These are phyloP conservation scores for Colletotrichum orbiculare DNA, from an alignment of 2,329 filamentous ascomycete species.

Conservation along the genomic window DNA sequence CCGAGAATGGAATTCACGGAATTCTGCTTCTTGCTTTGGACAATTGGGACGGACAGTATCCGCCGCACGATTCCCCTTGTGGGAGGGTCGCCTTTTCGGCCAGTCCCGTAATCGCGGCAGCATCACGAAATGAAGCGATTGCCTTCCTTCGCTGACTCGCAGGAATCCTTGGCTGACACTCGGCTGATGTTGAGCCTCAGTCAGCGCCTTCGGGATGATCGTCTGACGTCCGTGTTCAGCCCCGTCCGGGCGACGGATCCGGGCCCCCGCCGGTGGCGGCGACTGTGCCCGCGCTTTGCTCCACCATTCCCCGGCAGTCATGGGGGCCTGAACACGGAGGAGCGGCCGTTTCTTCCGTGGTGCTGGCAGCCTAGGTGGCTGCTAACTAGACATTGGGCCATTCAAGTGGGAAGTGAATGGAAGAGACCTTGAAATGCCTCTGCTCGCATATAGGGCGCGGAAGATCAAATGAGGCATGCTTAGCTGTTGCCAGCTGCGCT, in stretches of 20 bases:
- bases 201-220: not conserved
- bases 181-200: not conserved
- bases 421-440: too few species aligned
- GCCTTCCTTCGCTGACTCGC: not conserved
- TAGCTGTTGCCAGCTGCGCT: too few species aligned
- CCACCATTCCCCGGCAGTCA: not conserved
- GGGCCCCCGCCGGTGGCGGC: not conserved
- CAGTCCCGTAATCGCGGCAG: not conserved
- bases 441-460: too few species aligned
- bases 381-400: too few species aligned
- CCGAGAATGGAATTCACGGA: conserved; percentile 1
- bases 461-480: too few species aligned
- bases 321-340: not conserved
- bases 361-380: too few species aligned
- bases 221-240: not conserved
- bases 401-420: too few species aligned
- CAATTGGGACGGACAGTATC: too few species aligned
- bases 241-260: not conserved
- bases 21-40: not conserved
- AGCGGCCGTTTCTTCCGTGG: too few species aligned
- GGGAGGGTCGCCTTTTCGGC: not conserved
- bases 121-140: not conserved
- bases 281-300: not conserved
- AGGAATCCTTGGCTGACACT: not conserved
- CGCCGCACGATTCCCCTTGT: too few species aligned